Evolutionary conservation across 116 monocot genomes (phyloP), one percentile per base, ranked within the genome.

Genomic region (Zostera marina): DNA sequence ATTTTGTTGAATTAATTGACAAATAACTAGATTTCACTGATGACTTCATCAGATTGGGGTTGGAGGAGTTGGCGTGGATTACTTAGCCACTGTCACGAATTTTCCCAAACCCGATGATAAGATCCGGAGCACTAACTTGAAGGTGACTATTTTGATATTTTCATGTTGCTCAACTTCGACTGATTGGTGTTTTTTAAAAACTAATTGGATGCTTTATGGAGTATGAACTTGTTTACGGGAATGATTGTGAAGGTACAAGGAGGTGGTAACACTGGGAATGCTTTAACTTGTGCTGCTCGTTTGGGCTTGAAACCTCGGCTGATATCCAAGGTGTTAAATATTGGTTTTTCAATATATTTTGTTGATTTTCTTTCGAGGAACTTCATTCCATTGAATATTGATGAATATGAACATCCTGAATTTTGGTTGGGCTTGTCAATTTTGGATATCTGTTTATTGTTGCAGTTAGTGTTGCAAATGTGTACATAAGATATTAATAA

Each of bases 21-120:
- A 15, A 21, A 22, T 25, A 15, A 9, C 53, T 12, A 15, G 41
- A 9, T 53, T 65, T 46, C 22, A 12, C 20, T 54, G 23, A 24
- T 13, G 9, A 41, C 45, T 12, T 8, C 71, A 93, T 8, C 71
- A 93, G 93, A 44, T 94, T 57, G 93, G 93, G 5, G 84, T 84
- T 48, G 93, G 93, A 14, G 79, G 66, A 1, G 68, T 77, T 25
- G 42, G 69, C 9, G 66, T 77, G 38, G 93, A 94, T 70, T 94
- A 66, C 62, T 47, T 94, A 71, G 84, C 88, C 7, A 77, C 84
- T 7, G 93, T 94, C 2, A 74, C 72, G 0, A 68, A 73, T 8
- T 88, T 70, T 64, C 93, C 93, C 38, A 76, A 79, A 9, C 93
- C 93, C 11, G 84, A 94, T 47, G 93, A 94, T 53, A 94, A 94